Conservation (phyloP, 345 rosid genomes). For the Mangifera indica region DNA sequence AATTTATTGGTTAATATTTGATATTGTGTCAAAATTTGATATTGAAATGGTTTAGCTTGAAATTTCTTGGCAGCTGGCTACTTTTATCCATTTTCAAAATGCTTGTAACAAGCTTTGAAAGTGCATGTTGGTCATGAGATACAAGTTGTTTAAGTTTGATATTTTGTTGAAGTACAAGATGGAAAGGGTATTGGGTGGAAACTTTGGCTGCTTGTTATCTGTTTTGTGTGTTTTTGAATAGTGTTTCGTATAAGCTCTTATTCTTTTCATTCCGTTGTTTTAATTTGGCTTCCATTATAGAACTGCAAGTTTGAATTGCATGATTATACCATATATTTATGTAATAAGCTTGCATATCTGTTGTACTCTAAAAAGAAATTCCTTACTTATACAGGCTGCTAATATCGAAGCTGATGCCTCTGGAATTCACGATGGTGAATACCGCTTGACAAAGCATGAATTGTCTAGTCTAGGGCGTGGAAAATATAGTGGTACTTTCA, state of each 20-base stretch:
- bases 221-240: background rate
- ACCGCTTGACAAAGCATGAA: conserved; percentile 67
- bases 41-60: background rate
- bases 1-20: background rate
- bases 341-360: background rate
- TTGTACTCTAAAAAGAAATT: background rate
- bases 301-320: background rate
- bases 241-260: background rate
- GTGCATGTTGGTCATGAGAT: background rate
- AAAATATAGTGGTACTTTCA: conserved; percentile 72
- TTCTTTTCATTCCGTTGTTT: background rate
- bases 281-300: background rate
- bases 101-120: background rate
- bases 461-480: conserved; percentile 66
- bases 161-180: background rate
- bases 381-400: conserved; percentile 59
- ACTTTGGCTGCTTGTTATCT: conserved; percentile 1
- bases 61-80: background rate
- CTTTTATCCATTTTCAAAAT: background rate
- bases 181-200: background rate
- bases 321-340: background rate
- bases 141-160: background rate
- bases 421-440: conserved; percentile 63
- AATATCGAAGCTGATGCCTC: conserved; percentile 75
- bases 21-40: background rate